These are phyloP conservation scores for Phaeodactylum tricornutum DNA, from an alignment of 108 stramenopile genomes.

Conservation along the genomic window DNA sequence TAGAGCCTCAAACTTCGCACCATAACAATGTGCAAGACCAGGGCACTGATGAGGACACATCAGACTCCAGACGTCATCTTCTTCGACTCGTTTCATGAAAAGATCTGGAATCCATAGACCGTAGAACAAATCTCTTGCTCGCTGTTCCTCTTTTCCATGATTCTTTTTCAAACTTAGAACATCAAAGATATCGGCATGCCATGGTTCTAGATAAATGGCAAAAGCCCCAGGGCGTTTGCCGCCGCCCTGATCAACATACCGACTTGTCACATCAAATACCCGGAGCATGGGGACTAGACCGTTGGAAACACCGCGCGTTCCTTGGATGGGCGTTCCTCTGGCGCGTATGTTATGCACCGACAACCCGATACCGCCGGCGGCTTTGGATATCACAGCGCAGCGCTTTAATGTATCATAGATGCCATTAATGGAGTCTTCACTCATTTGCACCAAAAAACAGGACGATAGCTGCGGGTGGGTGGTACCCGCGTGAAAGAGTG, in stretches of 20 bases:
- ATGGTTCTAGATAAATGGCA: constrained; percentile 95
- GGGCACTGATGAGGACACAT: constrained; percentile 92
- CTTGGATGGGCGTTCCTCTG: constrained; percentile 81
- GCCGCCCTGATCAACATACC: constrained; percentile 97
- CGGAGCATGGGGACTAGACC: constrained; percentile 99
- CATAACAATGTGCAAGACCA: constrained; percentile 77
- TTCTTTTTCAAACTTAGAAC: constrained; percentile 94
- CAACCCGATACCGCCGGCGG: constrained; percentile 95
- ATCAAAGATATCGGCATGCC: constrained; percentile 94
- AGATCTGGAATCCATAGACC: constrained; percentile 95
- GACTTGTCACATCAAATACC: constrained; percentile 92
- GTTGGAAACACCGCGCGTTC: constrained; percentile 90
- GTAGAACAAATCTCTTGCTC: constrained; percentile 94
- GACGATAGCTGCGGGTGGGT: constrained; percentile 91
- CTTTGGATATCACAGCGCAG: constrained; percentile 90
- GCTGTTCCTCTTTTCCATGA: constrained; percentile 93
- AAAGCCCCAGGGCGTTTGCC: constrained; percentile 95
- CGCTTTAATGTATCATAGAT: constrained; percentile 95
- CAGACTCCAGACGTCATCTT: constrained; percentile 89
- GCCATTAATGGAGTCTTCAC: constrained; percentile 92
- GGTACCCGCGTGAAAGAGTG: constrained; percentile 94
- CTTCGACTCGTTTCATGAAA: constrained; percentile 94
- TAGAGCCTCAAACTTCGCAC: constrained; percentile 84
- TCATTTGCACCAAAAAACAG: constrained; percentile 94
- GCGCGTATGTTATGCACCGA: constrained; percentile 93